Conservation (phyloP, 305 asterid genomes). For the Fraxinus sp. region DNA sequence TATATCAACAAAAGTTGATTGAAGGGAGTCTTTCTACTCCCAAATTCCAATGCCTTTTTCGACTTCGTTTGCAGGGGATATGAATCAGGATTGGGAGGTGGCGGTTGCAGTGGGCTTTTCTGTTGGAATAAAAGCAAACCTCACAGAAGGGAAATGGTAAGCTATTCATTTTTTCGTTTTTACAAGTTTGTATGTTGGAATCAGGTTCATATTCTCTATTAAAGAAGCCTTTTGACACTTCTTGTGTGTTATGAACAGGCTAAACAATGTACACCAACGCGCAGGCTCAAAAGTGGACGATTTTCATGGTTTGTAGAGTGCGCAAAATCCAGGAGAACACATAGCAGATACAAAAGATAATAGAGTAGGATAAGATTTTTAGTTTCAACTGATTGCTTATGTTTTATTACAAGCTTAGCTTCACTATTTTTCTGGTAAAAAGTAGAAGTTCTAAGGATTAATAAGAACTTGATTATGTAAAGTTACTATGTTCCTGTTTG, state of each 20-base stretch:
- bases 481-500: slow-evolving; percentile 1
- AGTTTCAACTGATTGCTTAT: slow-evolving; percentile 17
- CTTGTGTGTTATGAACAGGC: slow-evolving; percentile 29
- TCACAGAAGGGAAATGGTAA: slow-evolving; percentile 51
- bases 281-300: slow-evolving; percentile 40
- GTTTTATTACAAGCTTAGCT: slow-evolving; percentile 20
- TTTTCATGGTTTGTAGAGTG: slow-evolving; percentile 68
- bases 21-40: not conserved
- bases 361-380: not conserved
- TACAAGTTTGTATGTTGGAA: not conserved
- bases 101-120: slow-evolving; percentile 74
- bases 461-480: slow-evolving; percentile 16
- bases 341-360: slow-evolving; percentile 45
- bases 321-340: slow-evolving; percentile 45
- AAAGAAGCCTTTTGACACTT: not conserved
- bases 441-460: slow-evolving; percentile 2
- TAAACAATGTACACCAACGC: slow-evolving; percentile 52
- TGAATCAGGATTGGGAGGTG: slow-evolving; percentile 71
- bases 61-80: slow-evolving; percentile 55
- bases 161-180: not conserved
- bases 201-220: not conserved
- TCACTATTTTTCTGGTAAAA: not conserved
- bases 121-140: slow-evolving; percentile 73
- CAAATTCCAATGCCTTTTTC: not conserved
- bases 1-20: not conserved